Base-by-base conservation (phyloP, 1,139 yeast species). In the Candida buenavistaensis region DNA sequence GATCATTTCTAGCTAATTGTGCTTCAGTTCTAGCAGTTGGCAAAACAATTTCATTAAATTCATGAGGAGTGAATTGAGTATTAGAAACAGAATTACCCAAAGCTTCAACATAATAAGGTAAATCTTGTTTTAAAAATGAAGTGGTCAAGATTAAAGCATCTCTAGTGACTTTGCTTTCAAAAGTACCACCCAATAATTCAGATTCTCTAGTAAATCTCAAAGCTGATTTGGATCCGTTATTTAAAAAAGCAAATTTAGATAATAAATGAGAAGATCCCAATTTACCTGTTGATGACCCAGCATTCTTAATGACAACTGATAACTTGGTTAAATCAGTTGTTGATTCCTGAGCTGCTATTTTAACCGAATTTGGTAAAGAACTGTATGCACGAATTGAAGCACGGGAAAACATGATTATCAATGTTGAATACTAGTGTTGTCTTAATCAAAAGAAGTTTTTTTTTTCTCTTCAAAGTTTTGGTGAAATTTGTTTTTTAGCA, bases 161-260 rank as follows among this genome's bases (percentile, higher is more conserved):
- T 72, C 97, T 84, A 59, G 88, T 80, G 50, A 88, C 82, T 39
- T 62, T 54, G 32, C 95, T 72, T 33, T 76, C 59, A 61, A 88
- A 78, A 45, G 66, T 67, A 57, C 96, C 97, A 47, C 98, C 98
- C 52, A 92, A 75, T 48, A 92, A 78, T 70, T 94, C 99, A 38
- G 92, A 71, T 69, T 94, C 98, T 67, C 98, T 85, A 54, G 90
- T 85, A 56, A 90, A 75, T 71, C 98, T 86, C 59, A 92, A 75
- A 21, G 95, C 96, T 23, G 96, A 84, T 64, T 89, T 88, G 52
- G 79, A 62, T 47, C 75, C 74, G 44, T 96, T 89, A 74, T 85
- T 84, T 63, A 86, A 79, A 73, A 84, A 92, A 54, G 83, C 83
- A 64, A 79, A 89, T 64, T 89, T 80, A 53, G 94, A 80, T 55